Evolutionary conservation across 2,329 filamentous ascomycete genomes (phyloP), one percentile per base, ranked within the genome.

Genomic region (Aspergillus vadensis): DNA sequence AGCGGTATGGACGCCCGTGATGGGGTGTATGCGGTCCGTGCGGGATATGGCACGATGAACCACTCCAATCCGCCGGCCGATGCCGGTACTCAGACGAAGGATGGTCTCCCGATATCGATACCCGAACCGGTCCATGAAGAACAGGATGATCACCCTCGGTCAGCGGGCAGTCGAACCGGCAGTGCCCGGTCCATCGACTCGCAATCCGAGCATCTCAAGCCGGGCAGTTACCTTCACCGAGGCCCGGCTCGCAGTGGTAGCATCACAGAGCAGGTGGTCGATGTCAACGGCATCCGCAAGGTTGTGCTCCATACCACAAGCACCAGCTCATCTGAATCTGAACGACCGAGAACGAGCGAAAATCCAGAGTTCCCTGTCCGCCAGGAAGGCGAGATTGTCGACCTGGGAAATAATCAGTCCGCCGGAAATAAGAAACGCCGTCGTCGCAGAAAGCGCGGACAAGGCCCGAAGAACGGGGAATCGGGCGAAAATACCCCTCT

Each of bases 241-340:
- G 80, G 83, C 8, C 80, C 82, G 4, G 87, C 88, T 5, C 83
- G 89, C 59, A 91, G 88, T 66, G 90, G 91, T 27, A 91, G 88
- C 72, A 91, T 93, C 67, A 92, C 90, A 0, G 90, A 93, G 75
- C 91, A 90, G 62, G 80, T 91, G n/a, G 80, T 92, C 58, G 88
- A 93, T 69, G 81, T 88, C 2, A 86, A 88, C 58, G 91, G 91
- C 2, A 83, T 92, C 55, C 86, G 86, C 64, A 94, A 94, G 76
- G 85, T 92, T 48, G 85, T 94, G 1, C 80, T 94, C 25, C 88
- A 91, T 70, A 87, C 87, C 3, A 89, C 83, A 25, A 87, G 83
- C 66, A 84, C 82, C 17, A 82, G 79, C 65, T 82, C 82, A 47
- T 80, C 79, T 4, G 77, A 79, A 12, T 66, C 63, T 17, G 71